Base-by-base conservation (phyloP, 106 monocot species). In the Dioscorea alata region DNA sequence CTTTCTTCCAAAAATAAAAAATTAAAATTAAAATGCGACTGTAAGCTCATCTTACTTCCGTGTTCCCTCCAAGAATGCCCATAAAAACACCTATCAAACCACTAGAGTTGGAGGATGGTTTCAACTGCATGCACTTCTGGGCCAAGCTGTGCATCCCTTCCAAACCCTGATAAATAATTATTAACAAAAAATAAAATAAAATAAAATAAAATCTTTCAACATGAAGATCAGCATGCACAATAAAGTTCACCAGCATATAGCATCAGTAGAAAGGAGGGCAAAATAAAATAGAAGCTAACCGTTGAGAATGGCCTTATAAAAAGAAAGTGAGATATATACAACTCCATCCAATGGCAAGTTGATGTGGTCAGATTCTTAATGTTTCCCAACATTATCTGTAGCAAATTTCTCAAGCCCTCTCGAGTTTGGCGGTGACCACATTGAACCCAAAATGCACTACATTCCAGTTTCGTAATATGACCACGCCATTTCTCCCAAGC, bases 401-500 rank as follows among this genome's bases (percentile, higher is more conserved):
- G 78, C 73, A 92, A 78, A 68, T 83, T 97, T 71, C 69, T 82
- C 64, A 97, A 64, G 8, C 96, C 89, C 56, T 92, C 92, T 25
- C 84, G 77, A 57, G 96, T 97, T 74, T 75, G 75, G 33, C 64
- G 84, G 61, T 97, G 88, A 54, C 74, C 57, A 65, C 96, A 97
- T 61, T 97, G 92, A 74, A 89, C 80, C 96, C 96, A 97, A 63
- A 89, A 97, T 70, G 89, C 86, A 84, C 89, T 92, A 60, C 78
- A 84, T 5, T 97, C 82, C 19, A 97, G 70, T 71, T 89, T 92
- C 65, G 73, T 70, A 63, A 97, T 75, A n/a, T 97, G 91, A 10
- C 74, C 78, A n/a, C 79, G 79, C 96, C 96, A 97, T 79, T 92
- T 86, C 69, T 97, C 96, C 96, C 88, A 86, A 58, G 92, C 86